phyloP scores from a whole-genome alignment of 2,329 filamentous ascomycete species.

The Phyllosticta citrichinensis region DNA sequence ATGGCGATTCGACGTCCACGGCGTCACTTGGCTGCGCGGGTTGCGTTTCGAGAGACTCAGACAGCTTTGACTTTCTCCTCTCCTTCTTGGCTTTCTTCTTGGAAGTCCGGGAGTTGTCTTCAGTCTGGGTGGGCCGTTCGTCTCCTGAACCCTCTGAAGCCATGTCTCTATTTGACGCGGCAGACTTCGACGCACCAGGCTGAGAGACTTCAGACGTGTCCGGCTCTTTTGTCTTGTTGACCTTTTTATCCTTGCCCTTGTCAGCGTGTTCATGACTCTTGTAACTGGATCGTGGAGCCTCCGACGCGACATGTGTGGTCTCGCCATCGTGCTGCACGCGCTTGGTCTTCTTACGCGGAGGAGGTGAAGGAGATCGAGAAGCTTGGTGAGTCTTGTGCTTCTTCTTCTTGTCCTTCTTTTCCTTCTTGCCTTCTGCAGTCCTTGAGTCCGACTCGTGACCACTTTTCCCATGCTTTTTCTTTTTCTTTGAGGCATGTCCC shows the following conservation, averaged over 20 bases:
- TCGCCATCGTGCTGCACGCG: not conserved
- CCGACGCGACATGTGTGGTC: not conserved
- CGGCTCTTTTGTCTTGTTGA: not conserved
- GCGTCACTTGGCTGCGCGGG: not conserved
- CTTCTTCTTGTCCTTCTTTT: not conserved
- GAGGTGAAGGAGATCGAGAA: not conserved
- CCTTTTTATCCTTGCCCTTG: not conserved
- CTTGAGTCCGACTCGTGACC: not conserved
- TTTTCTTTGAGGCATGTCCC: not conserved
- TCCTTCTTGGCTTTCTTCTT: not conserved
- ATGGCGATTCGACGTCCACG: not conserved
- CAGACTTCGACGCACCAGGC: not conserved
- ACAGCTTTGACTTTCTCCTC: not conserved
- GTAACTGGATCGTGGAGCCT: not conserved
- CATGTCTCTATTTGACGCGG: not conserved
- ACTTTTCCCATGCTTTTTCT: not conserved
- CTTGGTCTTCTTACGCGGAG: constrained; percentile 1
- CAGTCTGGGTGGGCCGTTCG: not conserved
- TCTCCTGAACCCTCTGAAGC: not conserved
- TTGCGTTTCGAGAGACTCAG: not conserved
- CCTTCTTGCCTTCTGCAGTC: not conserved
- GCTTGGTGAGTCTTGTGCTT: not conserved
- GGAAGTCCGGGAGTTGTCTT: not conserved
- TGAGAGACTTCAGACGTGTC: not conserved
- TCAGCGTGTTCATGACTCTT: not conserved